A percentile compares a stretch with the other conserved stretches of the same genome.
Evolutionary conservation across 768 basidiomycete genomes (phyloP).

Genomic region (Piloderma croceum): DNA sequence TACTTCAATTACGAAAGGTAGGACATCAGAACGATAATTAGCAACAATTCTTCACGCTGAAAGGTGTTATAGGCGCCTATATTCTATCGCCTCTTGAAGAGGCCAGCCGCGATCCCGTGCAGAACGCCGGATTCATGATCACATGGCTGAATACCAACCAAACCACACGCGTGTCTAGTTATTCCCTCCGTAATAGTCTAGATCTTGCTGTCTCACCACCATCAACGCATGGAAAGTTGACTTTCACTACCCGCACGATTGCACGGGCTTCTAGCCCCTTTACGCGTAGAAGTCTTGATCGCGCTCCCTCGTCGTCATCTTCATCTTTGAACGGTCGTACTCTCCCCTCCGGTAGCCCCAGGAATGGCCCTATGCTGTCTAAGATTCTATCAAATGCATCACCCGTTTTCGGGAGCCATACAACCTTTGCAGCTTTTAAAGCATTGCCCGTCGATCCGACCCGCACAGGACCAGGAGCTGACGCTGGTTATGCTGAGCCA

Average conservation of each 20-base stretch:
- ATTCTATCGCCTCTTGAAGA: conserved; percentile 93
- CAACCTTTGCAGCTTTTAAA: conserved; percentile 71
- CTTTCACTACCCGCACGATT: conserved; percentile 1
- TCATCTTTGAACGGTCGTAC: not conserved
- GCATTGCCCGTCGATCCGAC: conserved; percentile 69
- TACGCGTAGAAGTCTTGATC: not conserved
- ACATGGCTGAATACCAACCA: conserved; percentile 72
- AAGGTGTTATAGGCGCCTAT: conserved; percentile 66
- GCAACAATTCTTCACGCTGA: conserved; percentile 6
- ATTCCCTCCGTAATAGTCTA: conserved; percentile 73
- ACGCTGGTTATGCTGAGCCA: conserved; percentile 45
- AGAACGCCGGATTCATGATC: conserved; percentile 86
- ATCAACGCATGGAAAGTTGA: too few relatives aligned
- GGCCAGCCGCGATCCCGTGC: conserved; percentile 77
- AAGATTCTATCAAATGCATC: conserved; percentile 31
- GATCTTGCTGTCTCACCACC: conserved; percentile 19
- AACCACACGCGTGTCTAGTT: conserved; percentile 75
- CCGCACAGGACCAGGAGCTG: conserved; percentile 34
- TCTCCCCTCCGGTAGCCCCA: conserved; percentile 10
- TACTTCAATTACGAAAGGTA: conserved; percentile 72
- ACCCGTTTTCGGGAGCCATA: conserved; percentile 28
- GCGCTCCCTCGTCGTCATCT: not conserved
- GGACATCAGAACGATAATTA: conserved; percentile 4
- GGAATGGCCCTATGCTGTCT: conserved; percentile 27
- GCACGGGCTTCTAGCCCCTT: not conserved